Percentiles rank a stretch among this genome's conserved stretches.
Conservation (phyloP, 177 flowering plant species). For the Vitis hybrid region DNA sequence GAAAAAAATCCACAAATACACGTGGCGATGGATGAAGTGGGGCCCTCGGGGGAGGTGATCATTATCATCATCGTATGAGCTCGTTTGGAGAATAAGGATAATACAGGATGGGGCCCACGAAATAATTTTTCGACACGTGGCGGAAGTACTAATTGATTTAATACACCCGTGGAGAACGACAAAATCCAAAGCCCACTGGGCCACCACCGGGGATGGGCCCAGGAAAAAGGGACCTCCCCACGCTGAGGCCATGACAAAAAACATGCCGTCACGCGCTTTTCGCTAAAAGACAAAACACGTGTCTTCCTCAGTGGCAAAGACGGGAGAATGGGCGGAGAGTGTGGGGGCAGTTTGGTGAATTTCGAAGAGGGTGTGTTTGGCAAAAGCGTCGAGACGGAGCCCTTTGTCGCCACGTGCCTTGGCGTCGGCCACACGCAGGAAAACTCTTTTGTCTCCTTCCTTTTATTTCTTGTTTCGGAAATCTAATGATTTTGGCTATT, state of each 20-base stretch:
- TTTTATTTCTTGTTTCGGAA: not conserved
- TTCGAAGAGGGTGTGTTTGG: not conserved
- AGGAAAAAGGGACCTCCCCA: conserved; percentile 2
- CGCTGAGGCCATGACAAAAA: conserved; percentile 29
- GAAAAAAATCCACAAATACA: not conserved
- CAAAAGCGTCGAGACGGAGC: conserved; percentile 28
- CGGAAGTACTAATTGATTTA: not conserved
- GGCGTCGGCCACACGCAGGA: conserved; percentile 67
- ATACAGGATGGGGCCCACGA: conserved; percentile 10
- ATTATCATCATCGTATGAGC: conserved; percentile 15
- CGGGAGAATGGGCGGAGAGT: not conserved
- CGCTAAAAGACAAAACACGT: conserved; percentile 46
- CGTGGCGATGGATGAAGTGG: conserved; percentile 10
- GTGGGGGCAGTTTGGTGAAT: conserved; percentile 30
- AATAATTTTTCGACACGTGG: conserved; percentile 24
- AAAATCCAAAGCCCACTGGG: conserved; percentile 28
- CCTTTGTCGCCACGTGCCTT: conserved; percentile 62
- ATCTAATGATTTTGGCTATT: conserved; percentile 9
- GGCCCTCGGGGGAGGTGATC: conserved; percentile 4
- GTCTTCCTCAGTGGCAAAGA: conserved; percentile 18
- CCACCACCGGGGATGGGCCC: conserved; percentile 7
- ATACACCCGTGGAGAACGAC: conserved; percentile 30
- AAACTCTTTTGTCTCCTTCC: conserved; percentile 21
- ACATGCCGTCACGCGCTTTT: conserved; percentile 51
- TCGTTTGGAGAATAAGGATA: conserved; percentile 8